These are phyloP conservation scores for Chaetomium globosum DNA, from an alignment of 2,329 filamentous ascomycete genomes.

Conservation along the genomic window DNA sequence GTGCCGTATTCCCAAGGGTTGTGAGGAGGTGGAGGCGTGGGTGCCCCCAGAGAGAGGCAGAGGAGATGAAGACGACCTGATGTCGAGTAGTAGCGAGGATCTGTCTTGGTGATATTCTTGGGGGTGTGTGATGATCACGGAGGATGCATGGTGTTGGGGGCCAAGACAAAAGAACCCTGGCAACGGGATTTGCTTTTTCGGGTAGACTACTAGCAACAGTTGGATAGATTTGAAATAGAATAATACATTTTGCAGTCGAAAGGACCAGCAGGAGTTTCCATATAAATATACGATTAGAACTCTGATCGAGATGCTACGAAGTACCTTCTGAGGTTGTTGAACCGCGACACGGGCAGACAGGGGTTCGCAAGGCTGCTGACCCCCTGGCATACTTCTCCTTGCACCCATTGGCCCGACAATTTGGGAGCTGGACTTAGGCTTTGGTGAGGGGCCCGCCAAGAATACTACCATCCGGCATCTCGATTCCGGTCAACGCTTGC, in stretches of 20 bases:
- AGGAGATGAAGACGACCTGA: slow-evolving; percentile 30
- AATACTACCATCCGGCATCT: neutral
- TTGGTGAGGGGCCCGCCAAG: neutral
- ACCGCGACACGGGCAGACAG: neutral
- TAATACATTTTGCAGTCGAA: neutral
- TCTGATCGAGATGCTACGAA: neutral
- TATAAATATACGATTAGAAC: neutral
- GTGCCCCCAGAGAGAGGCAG: slow-evolving; percentile 32
- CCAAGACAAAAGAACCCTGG: neutral
- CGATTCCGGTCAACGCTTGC: neutral
- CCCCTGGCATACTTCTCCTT: neutral
- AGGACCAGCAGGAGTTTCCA: neutral
- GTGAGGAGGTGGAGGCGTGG: slow-evolving; percentile 55
- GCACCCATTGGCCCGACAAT: neutral
- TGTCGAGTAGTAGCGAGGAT: slow-evolving; percentile 40
- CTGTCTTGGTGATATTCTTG: slow-evolving; percentile 21
- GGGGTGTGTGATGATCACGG: neutral
- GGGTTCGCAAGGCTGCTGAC: neutral
- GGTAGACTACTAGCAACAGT: neutral
- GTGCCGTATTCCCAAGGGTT: slow-evolving; percentile 68
- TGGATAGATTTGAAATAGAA: neutral
- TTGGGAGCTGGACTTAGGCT: neutral
- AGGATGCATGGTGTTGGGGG: neutral
- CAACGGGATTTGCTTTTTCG: neutral
- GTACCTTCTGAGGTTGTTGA: neutral